Evolutionary conservation across 805 yeast species (phyloP), one percentile per base, ranked within the genome.

Genomic region (Metschnikowia corniflorae): DNA sequence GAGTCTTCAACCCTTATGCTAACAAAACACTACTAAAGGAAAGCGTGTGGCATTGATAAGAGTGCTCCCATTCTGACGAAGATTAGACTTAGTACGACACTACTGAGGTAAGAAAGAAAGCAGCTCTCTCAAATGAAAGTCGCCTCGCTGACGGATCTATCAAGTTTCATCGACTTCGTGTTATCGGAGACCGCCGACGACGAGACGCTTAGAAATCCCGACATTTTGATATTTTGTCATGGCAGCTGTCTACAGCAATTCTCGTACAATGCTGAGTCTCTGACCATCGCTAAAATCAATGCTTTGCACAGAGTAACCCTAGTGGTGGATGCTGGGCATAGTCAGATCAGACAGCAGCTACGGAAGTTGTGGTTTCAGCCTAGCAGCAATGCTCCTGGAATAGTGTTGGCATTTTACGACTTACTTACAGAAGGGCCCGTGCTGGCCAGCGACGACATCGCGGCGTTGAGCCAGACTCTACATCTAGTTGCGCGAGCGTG

Each of bases 341-440:
- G 13, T 10, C 21, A 24, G 10, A 18, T 37, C 5, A 31, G 26
- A 3, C 10, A 31, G 16, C 19, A 16, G 8, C 21, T 37, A 8
- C 6, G 40, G 3, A 17, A 18, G 14, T 7, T 14, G 4, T 36
- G 39, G 39, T 20, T 36, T n/a, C 31, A 16, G 16, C 31, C 31
- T 15, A 7, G 30, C 6, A 13, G 12, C 10, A 20, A 13, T 10
- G n/a, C n/a, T 15, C 16, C 18, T 9, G 22, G 15, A 1, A 16
- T 26, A 13, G 39, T 36, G 6, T 31, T 26, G 17, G 40, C 40
- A 12, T 37, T 37, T 16, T 37, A 18, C 25, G 40, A 37, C 27
- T 22, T 37, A 16, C 35, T 37, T 10, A 17, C 32, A 8, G 35
- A 31, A 16, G 7, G n/a, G 14, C 29, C 32, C 7, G 23, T 6